phyloP scores from a whole-genome alignment of 441 rosid species.

The Sinapis alba region DNA sequence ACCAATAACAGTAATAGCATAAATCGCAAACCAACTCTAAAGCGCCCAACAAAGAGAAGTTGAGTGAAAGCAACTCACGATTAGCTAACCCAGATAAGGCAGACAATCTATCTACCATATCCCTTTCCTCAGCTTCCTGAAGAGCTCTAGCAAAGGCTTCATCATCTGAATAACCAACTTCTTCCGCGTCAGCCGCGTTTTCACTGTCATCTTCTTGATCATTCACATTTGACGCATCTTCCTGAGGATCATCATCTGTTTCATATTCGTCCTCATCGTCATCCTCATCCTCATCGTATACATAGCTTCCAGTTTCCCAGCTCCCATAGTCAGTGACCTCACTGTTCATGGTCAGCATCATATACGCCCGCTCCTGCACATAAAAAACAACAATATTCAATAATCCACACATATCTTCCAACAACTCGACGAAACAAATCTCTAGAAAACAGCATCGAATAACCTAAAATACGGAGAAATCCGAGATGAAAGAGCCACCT shows the following conservation, averaged over 20 bases:
- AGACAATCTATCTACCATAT: slow-evolving; percentile 74
- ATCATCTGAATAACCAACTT: slow-evolving; percentile 68
- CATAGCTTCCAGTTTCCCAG: slow-evolving; percentile 77
- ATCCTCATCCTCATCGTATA: slow-evolving; percentile 59
- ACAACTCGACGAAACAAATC: not conserved
- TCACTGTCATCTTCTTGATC: slow-evolving; percentile 47
- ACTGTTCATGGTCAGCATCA: slow-evolving; percentile 76
- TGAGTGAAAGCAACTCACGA: slow-evolving; percentile 41
- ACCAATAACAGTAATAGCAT: slow-evolving; percentile 22
- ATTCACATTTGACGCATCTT: slow-evolving; percentile 60
- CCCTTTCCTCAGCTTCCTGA: slow-evolving; percentile 87
- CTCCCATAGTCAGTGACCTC: slow-evolving; percentile 80
- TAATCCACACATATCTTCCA: not conserved
- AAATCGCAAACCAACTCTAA: not conserved
- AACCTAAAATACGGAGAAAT: slow-evolving; percentile 3
- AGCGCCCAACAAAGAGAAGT: slow-evolving; percentile 6
- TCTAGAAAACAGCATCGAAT: slow-evolving; percentile 6
- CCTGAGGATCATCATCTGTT: slow-evolving; percentile 49
- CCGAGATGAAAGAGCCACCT: slow-evolving; percentile 44
- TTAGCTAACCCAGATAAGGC: slow-evolving; percentile 72
- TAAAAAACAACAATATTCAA: slow-evolving; percentile 11
- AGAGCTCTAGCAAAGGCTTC: slow-evolving; percentile 92
- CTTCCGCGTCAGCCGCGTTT: slow-evolving; percentile 52
- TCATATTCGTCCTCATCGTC: slow-evolving; percentile 47
- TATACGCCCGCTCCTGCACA: slow-evolving; percentile 80